These are phyloP conservation scores for Boletus coccyginus DNA, from an alignment of 768 basidiomycete genomes.

Conservation along the genomic window DNA sequence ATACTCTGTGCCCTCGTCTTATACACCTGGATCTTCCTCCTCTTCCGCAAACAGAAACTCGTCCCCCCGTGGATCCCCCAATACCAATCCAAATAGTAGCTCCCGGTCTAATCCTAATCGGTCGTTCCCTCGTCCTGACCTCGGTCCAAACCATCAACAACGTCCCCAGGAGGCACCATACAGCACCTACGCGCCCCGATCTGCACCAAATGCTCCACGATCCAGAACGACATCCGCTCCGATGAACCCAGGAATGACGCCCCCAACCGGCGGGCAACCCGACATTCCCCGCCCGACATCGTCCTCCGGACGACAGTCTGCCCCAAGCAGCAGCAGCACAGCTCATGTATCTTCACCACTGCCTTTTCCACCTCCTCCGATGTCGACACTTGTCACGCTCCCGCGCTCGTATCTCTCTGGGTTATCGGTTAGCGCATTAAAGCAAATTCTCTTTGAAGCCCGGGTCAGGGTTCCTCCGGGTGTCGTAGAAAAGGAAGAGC, in stretches of 20 bases:
- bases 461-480: constrained; percentile 54
- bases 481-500: constrained; percentile 82
- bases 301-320: constrained; percentile 11
- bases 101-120: constrained; percentile 28
- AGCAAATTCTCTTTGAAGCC: constrained; percentile 76
- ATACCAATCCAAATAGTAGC: constrained; percentile 4
- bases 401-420: constrained; percentile 50
- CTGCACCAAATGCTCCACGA: constrained; percentile 10
- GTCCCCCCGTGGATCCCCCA: constrained; percentile 11
- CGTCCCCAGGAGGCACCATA: constrained; percentile 17
- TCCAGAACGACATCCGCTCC: constrained; percentile 24
- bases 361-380: constrained; percentile 44
- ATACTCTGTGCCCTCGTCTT: constrained; percentile 24
- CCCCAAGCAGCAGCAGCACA: constrained; percentile 7
- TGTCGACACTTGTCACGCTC: constrained; percentile 67
- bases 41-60: constrained; percentile 18
- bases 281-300: constrained; percentile 17
- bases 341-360: constrained; percentile 23
- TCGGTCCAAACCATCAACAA: constrained; percentile 45
- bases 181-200: constrained; percentile 16
- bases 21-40: constrained; percentile 7
- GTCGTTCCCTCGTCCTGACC: constrained; percentile 62
- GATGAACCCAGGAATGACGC: constrained; percentile 9
- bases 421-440: constrained; percentile 71
- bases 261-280: neutral